These are phyloP conservation scores for Coemansia umbellata DNA, from an alignment of 192 early-diverging fungal genomes.

Conservation along the genomic window DNA sequence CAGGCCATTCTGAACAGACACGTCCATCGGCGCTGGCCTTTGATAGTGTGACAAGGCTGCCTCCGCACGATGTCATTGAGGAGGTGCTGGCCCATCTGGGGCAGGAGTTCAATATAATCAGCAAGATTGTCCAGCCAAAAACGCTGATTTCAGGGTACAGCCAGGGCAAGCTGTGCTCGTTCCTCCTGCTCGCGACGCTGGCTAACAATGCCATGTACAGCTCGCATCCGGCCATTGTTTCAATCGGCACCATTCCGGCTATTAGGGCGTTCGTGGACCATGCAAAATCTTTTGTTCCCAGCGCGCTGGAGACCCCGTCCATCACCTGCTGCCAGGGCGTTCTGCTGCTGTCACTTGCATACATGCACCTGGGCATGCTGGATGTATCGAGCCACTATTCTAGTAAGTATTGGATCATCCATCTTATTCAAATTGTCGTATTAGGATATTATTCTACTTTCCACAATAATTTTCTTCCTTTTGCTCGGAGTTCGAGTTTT, in stretches of 20 bases:
- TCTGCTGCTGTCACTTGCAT: conserved; percentile 28
- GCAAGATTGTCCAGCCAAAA: conserved; percentile 42
- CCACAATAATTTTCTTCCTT: no score
- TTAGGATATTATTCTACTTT: no score
- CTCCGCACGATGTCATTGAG: conserved; percentile 25
- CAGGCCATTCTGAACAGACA: no score
- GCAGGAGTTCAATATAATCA: conserved; percentile 32
- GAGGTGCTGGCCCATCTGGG: conserved; percentile 30
- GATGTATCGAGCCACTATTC: conserved; percentile 40
- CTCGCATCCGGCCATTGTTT: conserved; percentile 21
- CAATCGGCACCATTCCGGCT: conserved; percentile 8
- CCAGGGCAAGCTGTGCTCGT: conserved; percentile 7
- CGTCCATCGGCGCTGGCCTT: conserved; percentile 17
- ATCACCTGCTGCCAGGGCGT: conserved; percentile 20
- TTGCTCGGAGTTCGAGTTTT: no score
- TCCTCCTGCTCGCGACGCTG: conserved; percentile 30
- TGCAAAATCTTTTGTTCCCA: conserved; percentile 30
- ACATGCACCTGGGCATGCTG: conserved; percentile 36
- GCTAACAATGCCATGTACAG: conserved; percentile 44
- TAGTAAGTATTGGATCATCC: conserved; percentile 21
- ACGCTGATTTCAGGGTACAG: conserved; percentile 11
- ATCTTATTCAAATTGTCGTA: no score
- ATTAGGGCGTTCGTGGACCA: conserved; percentile 20
- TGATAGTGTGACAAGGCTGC: conserved; percentile 18
- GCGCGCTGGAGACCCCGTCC: conserved; percentile 27